Conservation (phyloP, 441 rosid species). For the Omphalea diandra region DNA sequence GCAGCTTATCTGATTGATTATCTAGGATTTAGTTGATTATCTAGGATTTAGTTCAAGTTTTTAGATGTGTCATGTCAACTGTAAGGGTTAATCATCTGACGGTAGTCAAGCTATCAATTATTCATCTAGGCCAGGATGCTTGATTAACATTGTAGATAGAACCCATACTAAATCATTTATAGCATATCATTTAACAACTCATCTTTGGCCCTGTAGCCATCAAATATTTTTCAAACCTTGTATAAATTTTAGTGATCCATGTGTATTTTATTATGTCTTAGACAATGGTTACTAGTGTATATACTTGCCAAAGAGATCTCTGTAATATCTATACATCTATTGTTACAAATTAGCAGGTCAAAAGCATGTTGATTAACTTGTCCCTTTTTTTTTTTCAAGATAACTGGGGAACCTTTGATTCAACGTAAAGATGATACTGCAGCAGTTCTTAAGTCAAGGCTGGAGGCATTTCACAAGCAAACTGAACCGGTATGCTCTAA, state of each 20-base stretch:
- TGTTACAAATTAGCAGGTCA: constrained; percentile 2
- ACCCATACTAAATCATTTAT: not conserved
- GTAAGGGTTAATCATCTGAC: not conserved
- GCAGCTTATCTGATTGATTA: no score
- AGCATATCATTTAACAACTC: not conserved
- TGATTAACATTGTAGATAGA: not conserved
- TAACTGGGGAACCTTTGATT: constrained; percentile 80
- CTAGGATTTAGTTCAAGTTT: not conserved
- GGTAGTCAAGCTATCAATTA: not conserved
- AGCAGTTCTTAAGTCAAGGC: constrained; percentile 83
- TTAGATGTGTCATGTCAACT: not conserved
- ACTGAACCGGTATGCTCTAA: constrained; percentile 69
- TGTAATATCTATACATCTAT: not conserved
- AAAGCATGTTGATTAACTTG: constrained; percentile 16
- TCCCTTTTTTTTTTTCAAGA: constrained; percentile 39
- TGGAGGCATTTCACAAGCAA: constrained; percentile 91
- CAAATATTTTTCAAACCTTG: not conserved
- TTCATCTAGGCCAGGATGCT: not conserved
- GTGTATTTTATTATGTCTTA: not conserved
- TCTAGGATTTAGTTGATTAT: no score
- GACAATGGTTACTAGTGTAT: constrained; percentile 5
- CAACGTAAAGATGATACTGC: constrained; percentile 96
- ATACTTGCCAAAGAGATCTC: not conserved
- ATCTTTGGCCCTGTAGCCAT: not conserved
- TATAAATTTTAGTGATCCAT: not conserved